Evolutionary conservation across 169 alveolate species (phyloP).

Genomic region (Plasmodium falciparum): DNA sequence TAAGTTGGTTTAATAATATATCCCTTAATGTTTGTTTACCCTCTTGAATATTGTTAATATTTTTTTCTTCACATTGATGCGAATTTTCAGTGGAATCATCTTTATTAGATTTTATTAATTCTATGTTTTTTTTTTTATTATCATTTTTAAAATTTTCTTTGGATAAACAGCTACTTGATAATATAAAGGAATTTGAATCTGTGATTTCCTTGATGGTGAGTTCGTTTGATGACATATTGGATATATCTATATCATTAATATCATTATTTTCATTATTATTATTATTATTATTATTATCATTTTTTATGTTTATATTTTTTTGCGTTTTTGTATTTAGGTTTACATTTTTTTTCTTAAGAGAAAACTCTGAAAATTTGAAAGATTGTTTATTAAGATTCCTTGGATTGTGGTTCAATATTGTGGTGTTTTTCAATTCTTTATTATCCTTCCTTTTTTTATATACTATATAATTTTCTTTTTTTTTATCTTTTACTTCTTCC

Average conservation of each 20-base stretch:
- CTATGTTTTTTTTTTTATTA: neutral
- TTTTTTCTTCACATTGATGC: neutral
- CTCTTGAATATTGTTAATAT: neutral
- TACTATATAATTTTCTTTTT: neutral
- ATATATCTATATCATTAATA: neutral
- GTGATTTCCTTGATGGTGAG: slow-evolving; percentile 1
- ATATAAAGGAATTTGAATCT: slow-evolving; percentile 4
- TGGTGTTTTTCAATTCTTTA: neutral
- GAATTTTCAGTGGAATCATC: neutral
- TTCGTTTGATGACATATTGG: neutral
- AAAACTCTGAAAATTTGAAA: slow-evolving; percentile 9
- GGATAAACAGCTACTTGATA: slow-evolving; percentile 2
- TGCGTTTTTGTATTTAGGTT: no score
- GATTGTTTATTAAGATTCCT: neutral
- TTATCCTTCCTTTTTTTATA: slow-evolving; percentile 8
- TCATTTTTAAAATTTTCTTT: slow-evolving; percentile 9
- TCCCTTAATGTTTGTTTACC: no score
- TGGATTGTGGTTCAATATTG: neutral
- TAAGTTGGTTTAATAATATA: no score
- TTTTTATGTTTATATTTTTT: no score
- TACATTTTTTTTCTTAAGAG: neutral
- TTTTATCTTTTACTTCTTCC: neutral
- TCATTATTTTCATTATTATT: neutral
- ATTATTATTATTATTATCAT: no score
- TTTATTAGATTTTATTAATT: neutral